Percentiles rank a stretch among this genome's conserved stretches.
phyloP scores from a whole-genome alignment of 2,329 filamentous ascomycete species.

The Exophiala calicioides region DNA sequence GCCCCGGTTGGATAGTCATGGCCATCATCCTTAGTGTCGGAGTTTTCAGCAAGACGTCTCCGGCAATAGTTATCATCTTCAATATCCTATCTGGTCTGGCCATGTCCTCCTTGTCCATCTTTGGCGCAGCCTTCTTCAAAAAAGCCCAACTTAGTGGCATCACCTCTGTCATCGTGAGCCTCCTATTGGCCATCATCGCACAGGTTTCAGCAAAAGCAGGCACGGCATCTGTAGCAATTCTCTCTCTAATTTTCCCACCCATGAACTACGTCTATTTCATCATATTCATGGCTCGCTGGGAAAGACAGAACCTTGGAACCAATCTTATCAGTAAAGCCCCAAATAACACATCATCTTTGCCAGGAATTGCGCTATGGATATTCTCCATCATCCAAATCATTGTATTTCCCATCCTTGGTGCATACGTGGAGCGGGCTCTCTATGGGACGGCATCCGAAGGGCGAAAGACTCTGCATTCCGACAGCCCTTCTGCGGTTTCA shows the following conservation, averaged over 20 bases:
- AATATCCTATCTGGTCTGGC: slow-evolving; percentile 76
- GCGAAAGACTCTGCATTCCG: slow-evolving; percentile 45
- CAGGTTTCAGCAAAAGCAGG: slow-evolving; percentile 68
- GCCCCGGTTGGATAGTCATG: slow-evolving; percentile 80
- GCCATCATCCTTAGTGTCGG: slow-evolving; percentile 63
- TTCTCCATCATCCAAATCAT: slow-evolving; percentile 77
- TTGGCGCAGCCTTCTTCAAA: slow-evolving; percentile 80
- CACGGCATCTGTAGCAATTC: slow-evolving; percentile 65
- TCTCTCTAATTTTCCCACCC: slow-evolving; percentile 78
- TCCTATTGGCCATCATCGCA: slow-evolving; percentile 77
- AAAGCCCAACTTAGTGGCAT: slow-evolving; percentile 88
- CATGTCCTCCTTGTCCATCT: slow-evolving; percentile 75
- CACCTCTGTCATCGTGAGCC: slow-evolving; percentile 68
- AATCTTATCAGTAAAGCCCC: slow-evolving; percentile 66
- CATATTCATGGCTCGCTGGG: slow-evolving; percentile 74
- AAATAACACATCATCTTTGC: slow-evolving; percentile 64
- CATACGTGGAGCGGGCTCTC: slow-evolving; percentile 69
- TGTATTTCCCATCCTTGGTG: slow-evolving; percentile 73
- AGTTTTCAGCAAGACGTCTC: slow-evolving; percentile 65
- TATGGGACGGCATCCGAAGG: slow-evolving; percentile 72
- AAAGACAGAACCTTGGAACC: slow-evolving; percentile 61
- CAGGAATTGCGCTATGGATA: slow-evolving; percentile 75
- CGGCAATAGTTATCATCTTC: slow-evolving; percentile 69
- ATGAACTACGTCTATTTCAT: slow-evolving; percentile 86
- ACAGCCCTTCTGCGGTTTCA: slow-evolving; percentile 53